Base-by-base conservation (phyloP, 2,329 filamentous ascomycete genomes). In the Metarhizium album region DNA sequence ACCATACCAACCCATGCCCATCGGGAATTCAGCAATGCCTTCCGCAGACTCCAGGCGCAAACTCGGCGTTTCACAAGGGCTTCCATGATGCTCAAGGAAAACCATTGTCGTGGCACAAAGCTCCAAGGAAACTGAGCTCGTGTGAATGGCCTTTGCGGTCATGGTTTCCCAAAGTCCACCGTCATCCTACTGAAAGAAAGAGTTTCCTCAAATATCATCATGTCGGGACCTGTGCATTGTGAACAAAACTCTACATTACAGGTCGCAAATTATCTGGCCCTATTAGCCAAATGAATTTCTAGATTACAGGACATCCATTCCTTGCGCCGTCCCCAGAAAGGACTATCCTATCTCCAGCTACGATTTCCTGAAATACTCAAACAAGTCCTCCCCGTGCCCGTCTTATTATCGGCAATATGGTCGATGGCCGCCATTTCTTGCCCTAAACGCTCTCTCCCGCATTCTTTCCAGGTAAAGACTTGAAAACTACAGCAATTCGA, bases 341-440 rank as follows among this genome's bases (percentile, higher is more conserved):
- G 13, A 40, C 23, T 53, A 51, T 53, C 52, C 52, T 46, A 47
- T 42, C n/a, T 27, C 33, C 37, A 8, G 45, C 11, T 45, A 45
- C 48, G 24, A 42, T 51, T 53, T 53, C 48, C 52, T 51, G 52
- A 51, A 48, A 48, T 53, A 43, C 47, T 31, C 29, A 38, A 42
- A 49, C 47, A 47, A 23, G 9, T n/a, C 18, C n/a, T 46, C 42
- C 23, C 16, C 22, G 40, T 8, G 14, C 20, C 18, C 20, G 23
- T 31, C 22, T 33, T 31, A 13, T 24, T 45, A 9, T 24, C 40
- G 22, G 40, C 14, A 18, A 20, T 27, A 4, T 31, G 40, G 38
- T 13, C 45, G 14, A n/a, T n/a, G n/a, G n/a, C n/a, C n/a, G n/a
- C n/a, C 37, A 31, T 24, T 4, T 35, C 33, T 43, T 3, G 20